Conservation (phyloP, 176 grass and related monocot genomes). For the Pontederia crassipes region DNA sequence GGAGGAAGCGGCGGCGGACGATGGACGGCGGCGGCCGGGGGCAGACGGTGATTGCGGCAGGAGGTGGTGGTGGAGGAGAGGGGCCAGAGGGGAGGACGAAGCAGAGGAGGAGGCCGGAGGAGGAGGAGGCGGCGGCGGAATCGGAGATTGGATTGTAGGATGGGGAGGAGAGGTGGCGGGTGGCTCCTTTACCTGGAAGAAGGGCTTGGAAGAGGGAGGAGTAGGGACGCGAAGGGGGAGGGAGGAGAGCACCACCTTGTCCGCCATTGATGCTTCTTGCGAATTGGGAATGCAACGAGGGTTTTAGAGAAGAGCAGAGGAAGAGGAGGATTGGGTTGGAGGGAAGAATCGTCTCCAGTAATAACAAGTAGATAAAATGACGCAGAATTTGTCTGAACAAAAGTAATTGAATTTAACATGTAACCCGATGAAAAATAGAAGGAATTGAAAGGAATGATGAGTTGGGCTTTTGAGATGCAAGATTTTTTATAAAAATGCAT, state of each 20-base stretch:
- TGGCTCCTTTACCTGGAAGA: conserved; percentile 10
- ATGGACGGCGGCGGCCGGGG: conserved; percentile 2
- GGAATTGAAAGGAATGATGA: no score
- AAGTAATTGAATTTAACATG: no score
- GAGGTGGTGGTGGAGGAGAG: conserved; percentile 42
- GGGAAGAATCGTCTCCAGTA: no score
- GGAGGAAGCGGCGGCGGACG: background rate
- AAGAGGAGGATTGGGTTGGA: no score
- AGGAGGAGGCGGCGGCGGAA: background rate
- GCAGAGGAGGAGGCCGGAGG: background rate
- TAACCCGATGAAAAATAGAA: no score
- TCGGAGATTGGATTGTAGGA: conserved; percentile 1
- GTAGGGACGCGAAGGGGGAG: conserved; percentile 24
- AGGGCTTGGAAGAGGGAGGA: conserved; percentile 19
- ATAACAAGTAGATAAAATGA: no score
- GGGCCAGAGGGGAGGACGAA: conserved; percentile 20
- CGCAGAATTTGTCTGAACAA: no score
- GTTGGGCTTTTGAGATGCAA: no score
- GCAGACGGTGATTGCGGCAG: conserved; percentile 19
- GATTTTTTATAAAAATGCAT: no score
- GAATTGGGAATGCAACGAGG: no score
- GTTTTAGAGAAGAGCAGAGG: no score
- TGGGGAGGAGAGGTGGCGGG: conserved; percentile 26
- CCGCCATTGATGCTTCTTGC: conserved; percentile 27
- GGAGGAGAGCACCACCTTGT: conserved; percentile 26